phyloP scores from a whole-genome alignment of 2,329 filamentous ascomycete species.

The Fusarium subtropicale region DNA sequence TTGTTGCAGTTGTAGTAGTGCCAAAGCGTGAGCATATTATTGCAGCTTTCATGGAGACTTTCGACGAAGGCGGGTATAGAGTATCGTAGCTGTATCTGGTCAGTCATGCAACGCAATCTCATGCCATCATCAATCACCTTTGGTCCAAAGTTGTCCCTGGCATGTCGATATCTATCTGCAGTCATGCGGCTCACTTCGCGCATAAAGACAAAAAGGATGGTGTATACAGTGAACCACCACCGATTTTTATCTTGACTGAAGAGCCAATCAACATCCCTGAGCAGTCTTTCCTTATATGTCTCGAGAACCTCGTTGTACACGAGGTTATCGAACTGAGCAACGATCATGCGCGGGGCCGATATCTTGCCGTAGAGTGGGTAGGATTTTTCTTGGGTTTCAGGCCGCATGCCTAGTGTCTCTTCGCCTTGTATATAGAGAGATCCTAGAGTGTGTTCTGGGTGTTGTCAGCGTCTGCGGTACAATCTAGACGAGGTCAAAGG shows the following conservation, averaged over 20 bases:
- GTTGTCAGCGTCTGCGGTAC: background rate
- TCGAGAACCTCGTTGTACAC: slow-evolving; percentile 53
- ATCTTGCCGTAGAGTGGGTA: slow-evolving; percentile 56
- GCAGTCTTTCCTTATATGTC: slow-evolving; percentile 50
- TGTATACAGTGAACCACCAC: slow-evolving; percentile 53
- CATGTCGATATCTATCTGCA: slow-evolving; percentile 58
- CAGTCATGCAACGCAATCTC: slow-evolving; percentile 30
- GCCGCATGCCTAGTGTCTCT: slow-evolving; percentile 56
- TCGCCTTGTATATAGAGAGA: slow-evolving; percentile 57
- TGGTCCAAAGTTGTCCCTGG: slow-evolving; percentile 52
- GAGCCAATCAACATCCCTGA: slow-evolving; percentile 52
- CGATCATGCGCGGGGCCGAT: slow-evolving; percentile 58
- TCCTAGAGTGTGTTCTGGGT: slow-evolving; percentile 58
- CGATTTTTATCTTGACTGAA: slow-evolving; percentile 51
- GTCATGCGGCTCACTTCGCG: slow-evolving; percentile 56
- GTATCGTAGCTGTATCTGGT: slow-evolving; percentile 52
- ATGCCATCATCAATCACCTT: slow-evolving; percentile 23
- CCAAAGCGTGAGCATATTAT: slow-evolving; percentile 62
- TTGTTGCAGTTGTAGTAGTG: slow-evolving; percentile 60
- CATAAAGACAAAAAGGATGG: slow-evolving; percentile 57
- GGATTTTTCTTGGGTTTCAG: slow-evolving; percentile 50
- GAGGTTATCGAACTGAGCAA: slow-evolving; percentile 60
- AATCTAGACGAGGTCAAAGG: background rate
- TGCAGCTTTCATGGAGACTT: slow-evolving; percentile 59
- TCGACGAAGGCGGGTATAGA: slow-evolving; percentile 57